Conservation (phyloP, 2,329 filamentous ascomycete species). For the Fusarium guadeloupense region DNA sequence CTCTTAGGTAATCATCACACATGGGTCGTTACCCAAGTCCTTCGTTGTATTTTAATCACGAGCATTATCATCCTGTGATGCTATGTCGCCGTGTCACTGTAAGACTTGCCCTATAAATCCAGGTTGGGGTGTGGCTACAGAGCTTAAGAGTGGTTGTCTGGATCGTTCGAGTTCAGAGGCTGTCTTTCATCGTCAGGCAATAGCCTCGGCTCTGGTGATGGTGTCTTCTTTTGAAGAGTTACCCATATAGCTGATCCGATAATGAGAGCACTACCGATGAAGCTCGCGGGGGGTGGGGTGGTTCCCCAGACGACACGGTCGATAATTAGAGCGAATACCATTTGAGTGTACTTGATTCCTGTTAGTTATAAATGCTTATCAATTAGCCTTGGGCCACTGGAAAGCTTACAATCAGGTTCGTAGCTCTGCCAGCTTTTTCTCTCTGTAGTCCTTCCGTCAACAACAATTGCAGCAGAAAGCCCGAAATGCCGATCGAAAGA, state of each 20-base stretch:
- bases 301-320: conserved; percentile 56
- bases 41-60: too few relatives aligned
- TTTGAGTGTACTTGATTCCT: conserved; percentile 43
- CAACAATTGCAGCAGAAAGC: conserved; percentile 82
- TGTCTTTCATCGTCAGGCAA: conserved; percentile 50
- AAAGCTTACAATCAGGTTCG: conserved; percentile 45
- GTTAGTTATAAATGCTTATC: conserved; percentile 35
- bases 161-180: conserved; percentile 28
- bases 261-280: conserved; percentile 52
- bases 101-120: too few relatives aligned
- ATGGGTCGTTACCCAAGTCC: too few relatives aligned
- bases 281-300: conserved; percentile 50
- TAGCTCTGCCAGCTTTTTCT: conserved; percentile 61
- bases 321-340: conserved; percentile 50
- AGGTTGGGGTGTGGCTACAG: too few relatives aligned
- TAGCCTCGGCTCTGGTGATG: conserved; percentile 33
- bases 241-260: conserved; percentile 55
- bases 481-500: conserved; percentile 71
- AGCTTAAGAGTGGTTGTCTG: too few relatives aligned
- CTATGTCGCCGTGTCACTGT: too few relatives aligned
- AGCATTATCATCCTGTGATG: too few relatives aligned
- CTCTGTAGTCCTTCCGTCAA: conserved; percentile 77
- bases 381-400: rapidly evolving
- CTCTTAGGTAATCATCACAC: too few relatives aligned
- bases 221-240: conserved; percentile 51